Base-by-base conservation (phyloP, 78 protist genomes). In the Pigoraptor vietnamica region DNA sequence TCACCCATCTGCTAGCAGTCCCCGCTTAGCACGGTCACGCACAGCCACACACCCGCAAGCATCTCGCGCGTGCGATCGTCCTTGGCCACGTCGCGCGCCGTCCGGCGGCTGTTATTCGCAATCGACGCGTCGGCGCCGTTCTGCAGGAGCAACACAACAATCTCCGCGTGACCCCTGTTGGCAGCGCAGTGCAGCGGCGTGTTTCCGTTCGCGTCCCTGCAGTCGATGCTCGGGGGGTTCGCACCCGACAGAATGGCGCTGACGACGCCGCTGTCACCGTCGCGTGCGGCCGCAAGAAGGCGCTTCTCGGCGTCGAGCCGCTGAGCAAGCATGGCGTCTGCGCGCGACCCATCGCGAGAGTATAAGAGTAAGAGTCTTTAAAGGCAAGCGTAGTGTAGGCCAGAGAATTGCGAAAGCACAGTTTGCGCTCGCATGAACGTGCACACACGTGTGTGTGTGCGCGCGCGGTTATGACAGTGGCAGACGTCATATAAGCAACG, bases 131-230 rank as follows among this genome's bases (percentile, higher is more conserved):
- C 89, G 32, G 38, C 89, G 9, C 89, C 89, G 21, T 86, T 23
- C 55, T 34, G 55, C 40, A 86, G 39, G 34, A 86, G 89, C 10
- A 86, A 14, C 10, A 34, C 29, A 21, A 86, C 89, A n/a, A 36
- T 86, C 36, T 23, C 81, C 37, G 1, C 33, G 39, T 88, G 84
- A 32, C 90, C 90, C 9, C 37, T 0, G 29, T 40, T 34, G 81
- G 81, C 81, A 24, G 90, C 90, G 37, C 48, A 39, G 90, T 88
- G 90, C 79, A 88, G 37, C 40, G 90, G 82, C 32, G 90, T 88
- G 84, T 79, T 79, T 14, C 84, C 84, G 84, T 79, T 79, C 10
- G 34, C 34, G n/a, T 79, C 84, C 10, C 84, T 2, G n/a, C 84
- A 79, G 84, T 79, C 32, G 34, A 79, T 14, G n/a, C 10, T 25